Evolutionary conservation across 768 basidiomycete genomes (phyloP).

Genomic region (Suillus bovinus): DNA sequence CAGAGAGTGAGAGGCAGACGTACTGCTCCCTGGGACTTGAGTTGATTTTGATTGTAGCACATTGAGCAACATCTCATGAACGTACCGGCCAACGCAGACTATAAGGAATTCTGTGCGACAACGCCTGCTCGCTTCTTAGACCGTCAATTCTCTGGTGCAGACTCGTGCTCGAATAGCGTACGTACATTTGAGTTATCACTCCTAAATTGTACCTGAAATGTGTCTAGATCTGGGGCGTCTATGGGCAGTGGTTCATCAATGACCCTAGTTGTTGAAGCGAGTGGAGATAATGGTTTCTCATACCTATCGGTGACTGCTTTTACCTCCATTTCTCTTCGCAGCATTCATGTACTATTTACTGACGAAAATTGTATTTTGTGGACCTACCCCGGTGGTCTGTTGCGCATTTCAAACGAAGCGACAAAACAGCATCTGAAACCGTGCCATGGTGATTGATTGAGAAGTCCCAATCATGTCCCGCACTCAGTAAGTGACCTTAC

Average conservation of each 20-base stretch:
- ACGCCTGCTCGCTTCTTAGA: slow-evolving; percentile 28
- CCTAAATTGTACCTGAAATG: background rate
- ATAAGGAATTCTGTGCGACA: slow-evolving; percentile 36
- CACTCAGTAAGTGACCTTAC: background rate
- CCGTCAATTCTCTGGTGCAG: slow-evolving; percentile 22
- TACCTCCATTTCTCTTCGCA: background rate
- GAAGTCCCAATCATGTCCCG: background rate
- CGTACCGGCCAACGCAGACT: slow-evolving; percentile 25
- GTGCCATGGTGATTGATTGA: background rate
- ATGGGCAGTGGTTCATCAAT: slow-evolving; percentile 17
- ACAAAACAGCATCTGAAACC: background rate
- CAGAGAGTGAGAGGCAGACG: slow-evolving; percentile 15
- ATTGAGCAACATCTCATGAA: slow-evolving; percentile 28
- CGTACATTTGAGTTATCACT: background rate
- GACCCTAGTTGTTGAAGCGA: slow-evolving; percentile 1
- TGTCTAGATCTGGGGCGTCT: slow-evolving; percentile 7
- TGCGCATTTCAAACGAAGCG: background rate
- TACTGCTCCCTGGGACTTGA: background rate
- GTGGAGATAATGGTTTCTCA: background rate
- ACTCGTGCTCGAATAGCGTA: slow-evolving; percentile 4
- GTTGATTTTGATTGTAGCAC: slow-evolving; percentile 17
- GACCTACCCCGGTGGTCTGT: background rate
- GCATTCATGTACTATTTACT: background rate
- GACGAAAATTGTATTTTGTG: background rate
- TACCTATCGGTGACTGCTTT: background rate